Percentiles rank a stretch among this genome's conserved stretches.
phyloP scores from a whole-genome alignment of 768 basidiomycete genomes.

The Podaxis mareebaensis region DNA sequence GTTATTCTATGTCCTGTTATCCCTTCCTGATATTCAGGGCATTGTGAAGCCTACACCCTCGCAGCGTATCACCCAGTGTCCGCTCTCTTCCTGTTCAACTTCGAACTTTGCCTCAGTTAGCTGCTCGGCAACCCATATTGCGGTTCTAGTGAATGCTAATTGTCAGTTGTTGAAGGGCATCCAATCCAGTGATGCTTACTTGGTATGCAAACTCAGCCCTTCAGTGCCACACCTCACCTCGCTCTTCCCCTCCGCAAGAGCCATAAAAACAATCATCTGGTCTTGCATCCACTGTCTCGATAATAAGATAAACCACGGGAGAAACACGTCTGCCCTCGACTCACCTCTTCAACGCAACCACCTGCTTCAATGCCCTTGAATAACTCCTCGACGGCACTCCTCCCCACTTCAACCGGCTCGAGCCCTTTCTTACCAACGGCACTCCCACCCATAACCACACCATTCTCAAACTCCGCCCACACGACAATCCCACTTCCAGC shows the following conservation, averaged over 20 bases:
- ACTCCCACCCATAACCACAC: slow-evolving; percentile 69
- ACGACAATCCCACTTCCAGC: slow-evolving; percentile 72
- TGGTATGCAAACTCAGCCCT: slow-evolving; percentile 68
- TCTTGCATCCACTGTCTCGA: slow-evolving; percentile 55
- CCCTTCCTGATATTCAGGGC: background rate
- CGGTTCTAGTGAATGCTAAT: slow-evolving; percentile 42
- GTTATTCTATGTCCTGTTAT: slow-evolving; percentile 3
- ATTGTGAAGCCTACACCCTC: slow-evolving; percentile 62
- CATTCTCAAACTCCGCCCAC: slow-evolving; percentile 72
- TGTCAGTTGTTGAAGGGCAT: background rate
- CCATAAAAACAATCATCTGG: slow-evolving; percentile 78
- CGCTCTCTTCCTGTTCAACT: slow-evolving; percentile 43
- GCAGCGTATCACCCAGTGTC: slow-evolving; percentile 53
- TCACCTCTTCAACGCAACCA: slow-evolving; percentile 75
- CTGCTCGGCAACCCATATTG: slow-evolving; percentile 72
- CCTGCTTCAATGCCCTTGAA: slow-evolving; percentile 57
- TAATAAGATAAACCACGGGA: background rate
- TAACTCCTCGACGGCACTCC: slow-evolving; percentile 61
- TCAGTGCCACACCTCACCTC: slow-evolving; percentile 53
- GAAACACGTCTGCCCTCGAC: slow-evolving; percentile 5
- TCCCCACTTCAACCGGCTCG: slow-evolving; percentile 49
- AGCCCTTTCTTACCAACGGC: slow-evolving; percentile 58
- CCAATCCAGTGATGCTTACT: slow-evolving; percentile 40
- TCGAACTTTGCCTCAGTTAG: slow-evolving; percentile 68
- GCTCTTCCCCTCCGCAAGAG: slow-evolving; percentile 67